Conservation (phyloP, 1,284 basidiomycete species). For the Ganoderma sinense region DNA sequence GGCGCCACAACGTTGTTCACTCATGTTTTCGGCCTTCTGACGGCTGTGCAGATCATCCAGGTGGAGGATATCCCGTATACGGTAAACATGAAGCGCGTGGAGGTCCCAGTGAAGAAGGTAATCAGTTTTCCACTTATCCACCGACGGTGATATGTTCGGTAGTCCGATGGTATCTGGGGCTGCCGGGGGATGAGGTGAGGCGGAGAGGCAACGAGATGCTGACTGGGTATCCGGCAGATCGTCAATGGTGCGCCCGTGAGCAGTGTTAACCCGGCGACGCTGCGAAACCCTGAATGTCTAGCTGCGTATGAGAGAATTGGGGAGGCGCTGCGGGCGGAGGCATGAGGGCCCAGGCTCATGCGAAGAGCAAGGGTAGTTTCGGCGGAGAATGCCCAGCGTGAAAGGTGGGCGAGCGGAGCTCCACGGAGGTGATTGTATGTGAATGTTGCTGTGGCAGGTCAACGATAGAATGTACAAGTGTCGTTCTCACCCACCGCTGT, state of each 20-base stretch:
- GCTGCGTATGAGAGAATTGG: slow-evolving; percentile 70
- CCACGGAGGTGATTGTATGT: slow-evolving; percentile 6
- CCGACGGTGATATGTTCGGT: neutral
- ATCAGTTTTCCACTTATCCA: neutral
- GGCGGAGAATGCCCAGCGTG: neutral
- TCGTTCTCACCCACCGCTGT: neutral
- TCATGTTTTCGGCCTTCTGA: slow-evolving; percentile 16
- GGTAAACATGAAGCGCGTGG: slow-evolving; percentile 87
- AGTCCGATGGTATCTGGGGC: neutral
- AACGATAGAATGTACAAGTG: neutral
- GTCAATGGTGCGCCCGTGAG: slow-evolving; percentile 81
- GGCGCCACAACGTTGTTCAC: slow-evolving; percentile 30
- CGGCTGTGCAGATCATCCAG: slow-evolving; percentile 62
- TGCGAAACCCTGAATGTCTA: slow-evolving; percentile 81
- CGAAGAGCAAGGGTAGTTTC: neutral
- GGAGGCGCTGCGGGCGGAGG: slow-evolving; percentile 37
- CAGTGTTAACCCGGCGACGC: slow-evolving; percentile 78
- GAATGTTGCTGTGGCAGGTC: neutral
- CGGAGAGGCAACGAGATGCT: slow-evolving; percentile 25
- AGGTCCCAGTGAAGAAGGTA: slow-evolving; percentile 85
- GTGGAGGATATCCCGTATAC: slow-evolving; percentile 85
- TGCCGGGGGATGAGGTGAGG: neutral
- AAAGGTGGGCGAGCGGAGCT: slow-evolving; percentile 5
- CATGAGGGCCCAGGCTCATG: slow-evolving; percentile 4
- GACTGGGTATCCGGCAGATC: slow-evolving; percentile 53